Evolutionary conservation across 1,284 basidiomycete genomes (phyloP).

Genomic region (Naganishia sp.): DNA sequence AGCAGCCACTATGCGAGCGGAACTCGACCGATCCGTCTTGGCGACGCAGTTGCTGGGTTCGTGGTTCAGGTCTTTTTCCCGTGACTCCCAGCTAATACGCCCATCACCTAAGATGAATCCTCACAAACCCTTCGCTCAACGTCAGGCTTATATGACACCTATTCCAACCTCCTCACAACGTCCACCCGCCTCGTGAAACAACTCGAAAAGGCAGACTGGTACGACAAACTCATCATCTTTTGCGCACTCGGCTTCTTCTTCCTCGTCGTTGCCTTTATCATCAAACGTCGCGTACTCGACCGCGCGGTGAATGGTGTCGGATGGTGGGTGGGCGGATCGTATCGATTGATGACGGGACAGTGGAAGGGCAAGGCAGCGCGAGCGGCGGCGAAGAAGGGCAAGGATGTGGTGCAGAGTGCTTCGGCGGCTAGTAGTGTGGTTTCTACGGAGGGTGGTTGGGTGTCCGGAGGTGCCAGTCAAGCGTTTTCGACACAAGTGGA

Average conservation of each 20-base stretch:
- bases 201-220: constrained; percentile 82
- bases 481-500: constrained; percentile 1
- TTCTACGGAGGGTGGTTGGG: neutral
- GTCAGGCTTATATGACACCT: constrained; percentile 73
- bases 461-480: neutral
- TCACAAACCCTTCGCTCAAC: constrained; percentile 73
- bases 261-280: constrained; percentile 77
- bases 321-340: constrained; percentile 51
- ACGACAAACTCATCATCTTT: constrained; percentile 82
- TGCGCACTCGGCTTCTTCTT: constrained; percentile 76
- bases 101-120: constrained; percentile 65
- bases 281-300: constrained; percentile 82
- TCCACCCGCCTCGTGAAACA: constrained; percentile 80
- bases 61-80: constrained; percentile 37
- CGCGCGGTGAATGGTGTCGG: constrained; percentile 49
- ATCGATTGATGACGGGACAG: constrained; percentile 42
- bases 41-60: constrained; percentile 79
- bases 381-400: constrained; percentile 26
- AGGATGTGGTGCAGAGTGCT: constrained; percentile 15
- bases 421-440: neutral
- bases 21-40: constrained; percentile 83
- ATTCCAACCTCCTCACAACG: constrained; percentile 70
- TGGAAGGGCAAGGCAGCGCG: constrained; percentile 30
- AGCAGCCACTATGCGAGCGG: constrained; percentile 79
- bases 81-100: neutral